Evolutionary conservation across 345 rosid species (phyloP).

Genomic region (Luvunga scandens): DNA sequence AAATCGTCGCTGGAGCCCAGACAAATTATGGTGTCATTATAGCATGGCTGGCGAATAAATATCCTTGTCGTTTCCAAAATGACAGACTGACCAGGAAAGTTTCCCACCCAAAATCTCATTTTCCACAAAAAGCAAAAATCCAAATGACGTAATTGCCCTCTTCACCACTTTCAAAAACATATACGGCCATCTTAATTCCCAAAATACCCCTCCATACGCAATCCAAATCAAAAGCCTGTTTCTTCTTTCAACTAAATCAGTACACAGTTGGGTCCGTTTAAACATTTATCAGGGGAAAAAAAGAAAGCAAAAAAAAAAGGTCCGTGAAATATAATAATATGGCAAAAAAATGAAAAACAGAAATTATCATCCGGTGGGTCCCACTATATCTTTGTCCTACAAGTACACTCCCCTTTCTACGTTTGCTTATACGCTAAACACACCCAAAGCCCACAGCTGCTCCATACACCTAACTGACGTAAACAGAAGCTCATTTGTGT

Average conservation of each 20-base stretch:
- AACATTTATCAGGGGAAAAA: no score
- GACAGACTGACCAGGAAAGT: conserved; percentile 29
- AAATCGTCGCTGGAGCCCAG: conserved; percentile 22
- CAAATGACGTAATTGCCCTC: conserved; percentile 21
- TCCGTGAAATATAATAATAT: background rate
- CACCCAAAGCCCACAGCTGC: background rate
- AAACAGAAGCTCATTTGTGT: background rate
- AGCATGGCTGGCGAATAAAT: conserved; percentile 37
- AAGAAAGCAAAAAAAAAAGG: background rate
- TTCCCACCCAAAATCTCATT: conserved; percentile 38
- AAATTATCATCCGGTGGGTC: conserved; percentile 12
- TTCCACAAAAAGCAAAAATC: conserved; percentile 29
- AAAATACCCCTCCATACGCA: conserved; percentile 10
- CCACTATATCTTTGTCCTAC: conserved; percentile 48
- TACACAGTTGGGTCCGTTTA: no score
- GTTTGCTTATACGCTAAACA: conserved; percentile 23
- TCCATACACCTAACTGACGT: conserved; percentile 1
- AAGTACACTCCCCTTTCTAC: background rate
- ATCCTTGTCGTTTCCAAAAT: conserved; percentile 43
- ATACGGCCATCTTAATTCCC: background rate
- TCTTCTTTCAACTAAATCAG: no score
- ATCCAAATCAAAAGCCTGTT: no score
- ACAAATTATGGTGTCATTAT: conserved; percentile 43
- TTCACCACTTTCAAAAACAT: no score
- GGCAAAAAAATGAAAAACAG: background rate